Percentiles rank a stretch among this genome's conserved stretches.
These are phyloP conservation scores for Adansonia digitata DNA, from an alignment of 345 rosid genomes.

Conservation along the genomic window DNA sequence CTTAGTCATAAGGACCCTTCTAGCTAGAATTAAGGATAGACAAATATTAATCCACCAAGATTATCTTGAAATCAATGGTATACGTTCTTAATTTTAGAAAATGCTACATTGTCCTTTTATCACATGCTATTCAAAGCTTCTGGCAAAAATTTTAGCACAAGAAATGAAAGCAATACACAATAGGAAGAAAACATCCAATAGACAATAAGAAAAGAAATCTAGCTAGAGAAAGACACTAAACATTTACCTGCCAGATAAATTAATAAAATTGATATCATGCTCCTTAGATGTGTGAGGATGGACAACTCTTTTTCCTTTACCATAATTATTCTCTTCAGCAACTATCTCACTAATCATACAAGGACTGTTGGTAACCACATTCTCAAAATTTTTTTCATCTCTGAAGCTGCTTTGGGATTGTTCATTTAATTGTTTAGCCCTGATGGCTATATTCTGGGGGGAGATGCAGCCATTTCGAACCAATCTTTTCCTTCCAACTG, in stretches of 20 bases:
- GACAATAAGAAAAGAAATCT: neutral
- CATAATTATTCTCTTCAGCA: conserved; percentile 29
- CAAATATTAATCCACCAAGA: conserved; percentile 6
- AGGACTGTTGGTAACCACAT: conserved; percentile 27
- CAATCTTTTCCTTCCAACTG: conserved; percentile 53
- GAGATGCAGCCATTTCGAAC: conserved; percentile 90
- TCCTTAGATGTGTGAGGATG: conserved; percentile 26
- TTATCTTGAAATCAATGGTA: neutral
- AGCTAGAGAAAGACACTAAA: neutral
- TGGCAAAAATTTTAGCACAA: neutral
- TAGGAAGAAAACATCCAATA: conserved; percentile 1
- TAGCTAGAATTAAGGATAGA: neutral
- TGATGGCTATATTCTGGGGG: conserved; percentile 53
- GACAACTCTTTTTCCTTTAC: conserved; percentile 46
- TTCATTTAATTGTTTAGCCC: conserved; percentile 42
- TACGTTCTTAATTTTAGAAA: neutral
- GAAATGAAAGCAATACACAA: neutral
- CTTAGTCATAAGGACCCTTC: neutral
- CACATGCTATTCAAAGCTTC: conserved; percentile 2
- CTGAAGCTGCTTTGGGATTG: conserved; percentile 13
- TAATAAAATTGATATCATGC: conserved; percentile 13
- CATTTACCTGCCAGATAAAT: conserved; percentile 44
- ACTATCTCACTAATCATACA: conserved; percentile 30
- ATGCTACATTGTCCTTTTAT: neutral
- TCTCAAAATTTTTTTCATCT: conserved; percentile 19